Evolutionary conservation across 176 grass and related monocot species (phyloP).

Genomic region (Cenchrus purpureus): DNA sequence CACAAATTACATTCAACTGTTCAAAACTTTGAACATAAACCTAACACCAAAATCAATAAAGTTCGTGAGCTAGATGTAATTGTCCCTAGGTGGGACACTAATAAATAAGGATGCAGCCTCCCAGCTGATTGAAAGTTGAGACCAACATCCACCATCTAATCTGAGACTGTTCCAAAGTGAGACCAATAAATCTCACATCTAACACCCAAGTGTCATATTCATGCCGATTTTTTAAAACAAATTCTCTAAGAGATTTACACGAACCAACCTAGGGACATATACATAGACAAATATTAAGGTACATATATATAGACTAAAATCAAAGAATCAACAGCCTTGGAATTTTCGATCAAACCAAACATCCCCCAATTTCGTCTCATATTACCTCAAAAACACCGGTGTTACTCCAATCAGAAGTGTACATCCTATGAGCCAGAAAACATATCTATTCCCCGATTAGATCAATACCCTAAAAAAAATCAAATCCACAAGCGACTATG

Average conservation of each 20-base stretch:
- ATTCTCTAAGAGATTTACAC: not conserved
- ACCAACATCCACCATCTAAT: slow-evolving; percentile 11
- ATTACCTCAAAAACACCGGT: slow-evolving; percentile 10
- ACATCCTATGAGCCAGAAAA: not conserved
- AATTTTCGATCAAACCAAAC: not conserved
- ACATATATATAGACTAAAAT: not conserved
- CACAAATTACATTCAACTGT: not conserved
- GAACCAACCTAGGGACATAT: not conserved
- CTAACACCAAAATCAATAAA: slow-evolving; percentile 17
- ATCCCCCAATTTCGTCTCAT: slow-evolving; percentile 15
- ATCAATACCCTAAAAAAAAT: slow-evolving; percentile 4
- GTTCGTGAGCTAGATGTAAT: not conserved
- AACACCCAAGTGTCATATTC: not conserved
- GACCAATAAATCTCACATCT: not conserved
- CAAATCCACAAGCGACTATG: not conserved
- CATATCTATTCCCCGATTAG: not conserved
- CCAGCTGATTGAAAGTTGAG: not conserved
- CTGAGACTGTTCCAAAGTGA: not conserved
- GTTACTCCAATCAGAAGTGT: not conserved
- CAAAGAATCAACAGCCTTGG: not conserved
- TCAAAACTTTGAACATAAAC: not conserved
- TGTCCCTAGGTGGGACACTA: not conserved
- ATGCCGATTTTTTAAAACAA: not conserved
- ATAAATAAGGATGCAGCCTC: slow-evolving; percentile 21
- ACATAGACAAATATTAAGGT: not conserved